These are phyloP conservation scores for Penicillium malachiteum DNA, from an alignment of 495 filamentous ascomycete genomes.

Conservation along the genomic window DNA sequence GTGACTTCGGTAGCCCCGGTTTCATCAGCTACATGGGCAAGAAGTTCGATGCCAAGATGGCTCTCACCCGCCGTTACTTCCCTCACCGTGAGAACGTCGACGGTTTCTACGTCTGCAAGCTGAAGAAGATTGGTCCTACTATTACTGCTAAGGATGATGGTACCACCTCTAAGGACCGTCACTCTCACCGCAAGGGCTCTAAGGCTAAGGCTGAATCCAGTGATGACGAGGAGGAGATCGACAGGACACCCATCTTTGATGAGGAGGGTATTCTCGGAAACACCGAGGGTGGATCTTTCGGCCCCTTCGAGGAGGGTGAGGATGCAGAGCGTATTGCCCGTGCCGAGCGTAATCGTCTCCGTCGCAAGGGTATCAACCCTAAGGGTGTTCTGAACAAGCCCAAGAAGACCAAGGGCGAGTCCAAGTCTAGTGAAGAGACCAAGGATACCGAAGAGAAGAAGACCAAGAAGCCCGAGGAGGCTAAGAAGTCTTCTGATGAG, in stretches of 20 bases:
- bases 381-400: slow-evolving; percentile 53
- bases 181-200: slow-evolving; percentile 15
- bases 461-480: slow-evolving; percentile 4
- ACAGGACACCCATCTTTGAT: slow-evolving; percentile 49
- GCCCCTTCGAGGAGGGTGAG: slow-evolving; percentile 63
- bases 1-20: slow-evolving; percentile 85
- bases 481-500: neutral
- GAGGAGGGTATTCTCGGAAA: slow-evolving; percentile 32
- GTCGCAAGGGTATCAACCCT: slow-evolving; percentile 66
- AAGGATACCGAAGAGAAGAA: slow-evolving; percentile 9
- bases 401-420: slow-evolving; percentile 29
- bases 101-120: slow-evolving; percentile 96
- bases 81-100: slow-evolving; percentile 96
- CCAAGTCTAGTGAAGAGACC: slow-evolving; percentile 2
- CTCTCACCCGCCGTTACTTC: slow-evolving; percentile 84
- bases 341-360: slow-evolving; percentile 54
- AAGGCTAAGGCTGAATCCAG: slow-evolving; percentile 13
- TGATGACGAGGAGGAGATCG: slow-evolving; percentile 28
- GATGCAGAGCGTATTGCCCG: slow-evolving; percentile 60
- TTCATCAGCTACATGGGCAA: slow-evolving; percentile 87
- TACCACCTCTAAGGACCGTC: slow-evolving; percentile 17
- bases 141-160: slow-evolving; percentile 49
- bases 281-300: slow-evolving; percentile 55
- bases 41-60: slow-evolving; percentile 81
- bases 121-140: slow-evolving; percentile 85